These are phyloP conservation scores for Rhodotorula sp. DNA, from an alignment of 1,284 basidiomycete genomes.

Conservation along the genomic window DNA sequence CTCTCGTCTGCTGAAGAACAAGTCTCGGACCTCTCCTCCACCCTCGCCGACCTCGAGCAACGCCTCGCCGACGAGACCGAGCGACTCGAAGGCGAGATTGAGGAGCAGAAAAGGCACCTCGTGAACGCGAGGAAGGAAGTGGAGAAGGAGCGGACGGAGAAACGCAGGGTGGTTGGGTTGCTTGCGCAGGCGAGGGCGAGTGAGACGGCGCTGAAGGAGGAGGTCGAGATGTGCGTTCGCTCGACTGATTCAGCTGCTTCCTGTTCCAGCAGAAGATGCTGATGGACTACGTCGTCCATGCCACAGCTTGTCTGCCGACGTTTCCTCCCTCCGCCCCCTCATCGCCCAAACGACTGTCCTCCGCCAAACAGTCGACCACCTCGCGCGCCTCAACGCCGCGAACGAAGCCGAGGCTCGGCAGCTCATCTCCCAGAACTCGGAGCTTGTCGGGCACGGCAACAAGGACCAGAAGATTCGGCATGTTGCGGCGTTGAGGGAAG, in stretches of 20 bases:
- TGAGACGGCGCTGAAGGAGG: constrained; percentile 20
- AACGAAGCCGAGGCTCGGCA: constrained; percentile 22
- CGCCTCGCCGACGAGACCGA: constrained; percentile 13
- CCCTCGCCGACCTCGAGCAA: constrained; percentile 6
- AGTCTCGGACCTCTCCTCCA: background rate
- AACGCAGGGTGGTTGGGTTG: constrained; percentile 20
- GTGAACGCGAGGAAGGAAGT: constrained; percentile 9
- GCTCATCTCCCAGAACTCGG: constrained; percentile 27
- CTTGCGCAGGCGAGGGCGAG: constrained; percentile 26
- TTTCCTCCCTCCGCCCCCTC: constrained; percentile 9
- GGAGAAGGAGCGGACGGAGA: constrained; percentile 19
- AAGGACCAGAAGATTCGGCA: constrained; percentile 33
- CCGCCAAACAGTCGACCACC: constrained; percentile 28
- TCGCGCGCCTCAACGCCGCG: constrained; percentile 25
- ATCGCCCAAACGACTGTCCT: background rate
- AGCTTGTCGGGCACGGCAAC: constrained; percentile 32
- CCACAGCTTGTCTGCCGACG: constrained; percentile 7
- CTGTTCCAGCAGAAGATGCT: background rate
- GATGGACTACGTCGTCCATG: too few species aligned
- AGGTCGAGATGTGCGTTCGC: constrained; percentile 20
- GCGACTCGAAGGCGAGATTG: constrained; percentile 24
- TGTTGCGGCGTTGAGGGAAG: constrained; percentile 28
- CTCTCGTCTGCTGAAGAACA: background rate
- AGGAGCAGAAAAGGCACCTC: constrained; percentile 19
- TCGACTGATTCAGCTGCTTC: too few species aligned